Evolutionary conservation across 306 rosid genomes (phyloP).

Genomic region (Medicago lupulina): DNA sequence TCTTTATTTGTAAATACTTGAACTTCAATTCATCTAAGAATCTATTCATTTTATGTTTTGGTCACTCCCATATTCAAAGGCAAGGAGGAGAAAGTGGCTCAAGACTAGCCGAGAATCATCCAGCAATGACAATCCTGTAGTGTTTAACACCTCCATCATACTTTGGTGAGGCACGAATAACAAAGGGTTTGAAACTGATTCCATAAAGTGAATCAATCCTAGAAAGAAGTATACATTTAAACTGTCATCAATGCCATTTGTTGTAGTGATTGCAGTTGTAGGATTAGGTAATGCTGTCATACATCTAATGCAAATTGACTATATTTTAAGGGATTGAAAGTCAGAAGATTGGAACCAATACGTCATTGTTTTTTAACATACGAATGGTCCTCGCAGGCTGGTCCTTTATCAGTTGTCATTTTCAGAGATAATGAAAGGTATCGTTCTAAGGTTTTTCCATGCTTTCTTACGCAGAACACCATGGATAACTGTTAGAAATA

Average conservation of each 20-base stretch:
- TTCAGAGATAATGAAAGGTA: too few relatives aligned
- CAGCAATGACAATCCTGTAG: constrained; percentile 70
- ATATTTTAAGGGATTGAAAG: not conserved
- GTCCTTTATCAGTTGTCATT: too few relatives aligned
- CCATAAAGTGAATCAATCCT: not conserved
- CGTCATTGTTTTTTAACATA: too few relatives aligned
- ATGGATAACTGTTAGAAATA: not conserved
- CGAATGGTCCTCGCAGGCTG: too few relatives aligned
- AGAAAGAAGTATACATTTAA: not conserved
- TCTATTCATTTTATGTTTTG: constrained; percentile 22
- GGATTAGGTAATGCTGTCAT: not conserved
- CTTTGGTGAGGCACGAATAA: constrained; percentile 99
- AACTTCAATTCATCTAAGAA: constrained; percentile 41
- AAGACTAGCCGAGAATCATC: constrained; percentile 84
- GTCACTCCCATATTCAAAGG: constrained; percentile 64
- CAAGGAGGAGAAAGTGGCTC: constrained; percentile 94
- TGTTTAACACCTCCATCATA: constrained; percentile 87
- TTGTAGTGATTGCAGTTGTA: not conserved
- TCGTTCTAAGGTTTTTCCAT: not conserved
- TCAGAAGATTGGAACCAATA: not conserved
- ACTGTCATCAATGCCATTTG: constrained; percentile 3
- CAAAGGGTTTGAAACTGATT: constrained; percentile 93
- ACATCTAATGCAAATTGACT: constrained; percentile 10
- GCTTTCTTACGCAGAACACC: constrained; percentile 3
- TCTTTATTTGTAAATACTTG: constrained; percentile 15